Evolutionary conservation across 2,329 filamentous ascomycete genomes (phyloP).

Genomic region (Cyanodermella asteris): DNA sequence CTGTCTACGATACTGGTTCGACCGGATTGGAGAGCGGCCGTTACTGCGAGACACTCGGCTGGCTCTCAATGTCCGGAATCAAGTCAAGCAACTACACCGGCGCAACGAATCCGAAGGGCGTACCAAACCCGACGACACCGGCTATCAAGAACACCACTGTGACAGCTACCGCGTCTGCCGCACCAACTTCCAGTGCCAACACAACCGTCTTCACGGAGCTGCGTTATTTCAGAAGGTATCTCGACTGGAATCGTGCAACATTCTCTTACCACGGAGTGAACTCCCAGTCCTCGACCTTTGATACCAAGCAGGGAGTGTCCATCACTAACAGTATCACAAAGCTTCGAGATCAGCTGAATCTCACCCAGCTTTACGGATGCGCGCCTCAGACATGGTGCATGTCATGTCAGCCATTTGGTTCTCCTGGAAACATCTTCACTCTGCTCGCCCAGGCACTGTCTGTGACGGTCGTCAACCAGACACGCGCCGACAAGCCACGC

Average conservation of each 20-base stretch:
- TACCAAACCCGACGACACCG: slow-evolving; percentile 20
- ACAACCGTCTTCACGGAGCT: too few species aligned
- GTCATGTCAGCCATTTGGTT: slow-evolving; percentile 30
- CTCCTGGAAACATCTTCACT: slow-evolving; percentile 31
- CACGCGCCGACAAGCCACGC: slow-evolving; percentile 27
- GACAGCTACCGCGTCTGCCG: slow-evolving; percentile 7
- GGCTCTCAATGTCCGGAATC: slow-evolving; percentile 42
- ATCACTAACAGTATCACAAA: slow-evolving; percentile 29
- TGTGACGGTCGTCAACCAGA: slow-evolving; percentile 29
- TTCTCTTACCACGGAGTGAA: slow-evolving; percentile 40
- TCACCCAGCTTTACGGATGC: slow-evolving; percentile 36
- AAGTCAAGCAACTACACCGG: slow-evolving; percentile 24
- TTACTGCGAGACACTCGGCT: slow-evolving; percentile 48
- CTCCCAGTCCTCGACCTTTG: slow-evolving; percentile 25
- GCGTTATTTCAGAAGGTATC: slow-evolving; percentile 40
- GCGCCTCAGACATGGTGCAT: slow-evolving; percentile 38
- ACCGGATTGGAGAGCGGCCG: slow-evolving; percentile 34
- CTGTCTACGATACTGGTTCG: slow-evolving; percentile 37
- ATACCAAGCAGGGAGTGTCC: slow-evolving; percentile 24
- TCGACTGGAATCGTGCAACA: slow-evolving; percentile 47
- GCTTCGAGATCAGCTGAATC: slow-evolving; percentile 29
- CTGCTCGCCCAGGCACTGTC: slow-evolving; percentile 30
- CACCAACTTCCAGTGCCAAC: slow-evolving; percentile 16
- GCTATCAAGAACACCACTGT: slow-evolving; percentile 17
- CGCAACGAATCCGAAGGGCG: slow-evolving; percentile 18